Base-by-base conservation (phyloP, 2,329 filamentous ascomycete genomes). In the Cadophora malorum region DNA sequence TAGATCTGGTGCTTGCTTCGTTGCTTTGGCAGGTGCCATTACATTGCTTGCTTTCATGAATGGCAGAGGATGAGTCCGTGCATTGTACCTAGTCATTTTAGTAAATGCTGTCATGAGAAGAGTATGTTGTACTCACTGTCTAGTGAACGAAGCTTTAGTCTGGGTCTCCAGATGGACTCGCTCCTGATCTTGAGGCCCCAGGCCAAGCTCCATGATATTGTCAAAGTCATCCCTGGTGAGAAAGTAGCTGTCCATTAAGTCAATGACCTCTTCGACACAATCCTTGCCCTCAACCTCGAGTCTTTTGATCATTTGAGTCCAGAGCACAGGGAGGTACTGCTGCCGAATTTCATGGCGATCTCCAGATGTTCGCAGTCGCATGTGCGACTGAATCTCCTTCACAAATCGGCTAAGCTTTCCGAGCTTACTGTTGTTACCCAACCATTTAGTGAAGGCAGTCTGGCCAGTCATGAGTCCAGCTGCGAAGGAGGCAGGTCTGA, bases 171-270 rank as follows among this genome's bases (percentile, higher is more conserved):
- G 90, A 69, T 90, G 91, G 73, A 96, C 85, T 0, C 82, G 83
- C 21, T 90, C 89, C 79, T 94, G 89, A 70, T 90, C 86, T 85
- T 97, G 94, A 0, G 90, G 88, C 4, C 95, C 96, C 16, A 99
- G 87, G 7, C 94, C 95, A 28, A 99, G 86, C 80, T 99, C 96
- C 78, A 94, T 85, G 74, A 99, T 93, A 10, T 90, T 91, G 77
- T 99, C 96, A 79, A 95, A 97, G 78, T 99, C 96, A 28, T 99
- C 96, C 70, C 91, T 91, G 0, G 96, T 98, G 67, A 99, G 83
- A 79, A 91, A 99, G 80, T 99, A 99, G 77, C 91, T 94, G 77
- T 99, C 96, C 96, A 99, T 98, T 64, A 97, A 84, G 64, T 96
- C 88, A 76, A 99, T 99, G 64, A 97, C 90, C 1, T 92, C 90